Base-by-base conservation (phyloP, 306 rosid genomes). In the Datisca glomerata region DNA sequence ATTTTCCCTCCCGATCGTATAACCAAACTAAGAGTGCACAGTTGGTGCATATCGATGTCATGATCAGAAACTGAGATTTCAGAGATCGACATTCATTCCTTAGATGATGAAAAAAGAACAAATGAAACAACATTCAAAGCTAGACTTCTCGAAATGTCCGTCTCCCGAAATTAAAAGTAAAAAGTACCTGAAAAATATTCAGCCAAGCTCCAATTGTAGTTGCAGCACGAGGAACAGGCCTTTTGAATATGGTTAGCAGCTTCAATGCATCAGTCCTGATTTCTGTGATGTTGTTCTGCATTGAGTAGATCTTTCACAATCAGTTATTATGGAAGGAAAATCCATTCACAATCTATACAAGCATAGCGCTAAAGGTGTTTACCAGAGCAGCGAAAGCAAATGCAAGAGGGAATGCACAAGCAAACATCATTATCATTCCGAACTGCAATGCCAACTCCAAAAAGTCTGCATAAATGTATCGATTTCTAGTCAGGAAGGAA, bases 371-470 rank as follows among this genome's bases (percentile, higher is more conserved):
- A 13, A 40, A 18, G 41, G 19, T n/a, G n/a, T 16, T 25, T 84
- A 89, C 98, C 94, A 84, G 47, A 32, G 76, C 66, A 23, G 98
- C 84, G 23, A 89, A 84, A 50, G 75, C 78, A 75, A 89, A 89
- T 27, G 94, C 82, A 8, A 80, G 93, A 33, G 98, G 98, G 52
- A 89, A 78, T 31, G 98, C 98, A 7, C 93, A 80, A 41, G 98
- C 95, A 73, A 89, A 89, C 98, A 89, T 89, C 86, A 73, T 68
- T 70, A 84, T 78, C 82, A 80, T 81, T 57, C 96, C 98, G 62
- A 84, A 89, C 72, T 89, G 98, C 76, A 89, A 64, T 34, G 98
- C 81, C 71, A 89, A 63, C 79, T 89, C 98, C 59, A 84, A 72
- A 68, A 67, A 78, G 68, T 89, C 96, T 89, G 92, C 86, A 64